Evolutionary conservation across 2,329 filamentous ascomycete species (phyloP).

Genomic region (Zymoseptoria brevis): DNA sequence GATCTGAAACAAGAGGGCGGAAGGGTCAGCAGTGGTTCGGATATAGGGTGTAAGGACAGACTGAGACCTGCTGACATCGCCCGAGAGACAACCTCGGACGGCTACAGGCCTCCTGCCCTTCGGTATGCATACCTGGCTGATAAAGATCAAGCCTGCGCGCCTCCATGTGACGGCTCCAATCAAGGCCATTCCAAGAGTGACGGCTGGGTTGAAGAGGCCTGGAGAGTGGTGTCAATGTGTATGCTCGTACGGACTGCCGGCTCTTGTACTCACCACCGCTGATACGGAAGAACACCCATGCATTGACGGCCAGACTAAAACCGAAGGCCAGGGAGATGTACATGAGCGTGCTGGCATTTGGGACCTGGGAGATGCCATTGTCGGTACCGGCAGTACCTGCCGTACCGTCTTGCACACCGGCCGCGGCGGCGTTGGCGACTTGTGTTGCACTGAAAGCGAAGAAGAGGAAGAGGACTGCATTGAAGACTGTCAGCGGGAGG

Average conservation of each 20-base stretch:
- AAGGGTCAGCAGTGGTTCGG: no score
- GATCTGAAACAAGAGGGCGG: no score
- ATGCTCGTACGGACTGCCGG: neutral
- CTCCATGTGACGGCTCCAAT: constrained; percentile 42
- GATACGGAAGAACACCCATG: constrained; percentile 40
- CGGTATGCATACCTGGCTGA: constrained; percentile 33
- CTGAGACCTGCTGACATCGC: no score
- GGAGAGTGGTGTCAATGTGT: neutral
- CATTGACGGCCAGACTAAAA: constrained; percentile 38
- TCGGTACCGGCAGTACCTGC: constrained; percentile 7
- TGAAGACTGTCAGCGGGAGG: constrained; percentile 15
- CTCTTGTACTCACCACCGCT: constrained; percentile 26
- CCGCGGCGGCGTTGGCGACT: constrained; percentile 32
- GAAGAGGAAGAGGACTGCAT: constrained; percentile 36
- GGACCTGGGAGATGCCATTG: constrained; percentile 23
- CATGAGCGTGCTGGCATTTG: constrained; percentile 29
- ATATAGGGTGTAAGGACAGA: no score
- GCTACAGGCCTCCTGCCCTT: no score
- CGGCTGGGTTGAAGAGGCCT: constrained; percentile 34
- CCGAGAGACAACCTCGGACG: no score
- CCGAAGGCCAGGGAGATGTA: constrained; percentile 37
- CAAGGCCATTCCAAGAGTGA: constrained; percentile 42
- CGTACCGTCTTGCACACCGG: constrained; percentile 10
- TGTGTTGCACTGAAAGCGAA: constrained; percentile 34
- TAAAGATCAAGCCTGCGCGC: constrained; percentile 36